Base-by-base conservation (phyloP, 305 asterid genomes). In the Euphrasia arctica region DNA sequence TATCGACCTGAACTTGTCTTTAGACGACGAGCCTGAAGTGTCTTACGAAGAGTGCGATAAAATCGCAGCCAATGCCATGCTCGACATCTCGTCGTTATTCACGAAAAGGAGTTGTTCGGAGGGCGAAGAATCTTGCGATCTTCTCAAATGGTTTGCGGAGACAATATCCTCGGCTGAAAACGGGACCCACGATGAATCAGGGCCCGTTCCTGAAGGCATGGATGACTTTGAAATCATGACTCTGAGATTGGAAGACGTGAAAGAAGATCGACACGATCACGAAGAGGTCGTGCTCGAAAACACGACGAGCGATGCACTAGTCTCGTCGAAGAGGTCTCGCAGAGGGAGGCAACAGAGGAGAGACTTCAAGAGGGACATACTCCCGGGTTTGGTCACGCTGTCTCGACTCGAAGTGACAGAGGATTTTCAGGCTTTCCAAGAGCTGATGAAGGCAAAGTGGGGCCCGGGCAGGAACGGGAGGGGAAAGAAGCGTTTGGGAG, bases 361-460 rank as follows among this genome's bases (percentile, higher is more conserved):
- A 83, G 97, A 90, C 75, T 93, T 93, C 65, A 96, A 90, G 72
- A 58, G 92, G 79, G 99, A 90, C 70, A 84, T 88, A 62, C 99
- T 90, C 55, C 99, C 96, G 0, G 97, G 99, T 22, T 71, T 93
- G 52, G 72, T 83, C 25, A 80, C 99, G n/a, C 58, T 93, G 60
- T 84, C 99, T 0, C 81, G 99, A 57, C 87, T 84, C 18, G 99
- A 90, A 72, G 90, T 93, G 73, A 84, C 95, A 0, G 97, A 93
- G 85, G 99, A 93, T 82, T 72, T 93, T 66, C 99, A 93, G 78
- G 68, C 86, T 27, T 80, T 91, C 25, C 85, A 81, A 49, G 95
- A 80, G 80, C 54, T 91, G 67, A 28, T 77, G 61, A 77, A 67
- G 78, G 75, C 9, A 79, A 72, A 28, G 43, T 73, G 82, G 64